phyloP scores from a whole-genome alignment of 2,329 filamentous ascomycete genomes.

The Xylariaceae sp. region DNA sequence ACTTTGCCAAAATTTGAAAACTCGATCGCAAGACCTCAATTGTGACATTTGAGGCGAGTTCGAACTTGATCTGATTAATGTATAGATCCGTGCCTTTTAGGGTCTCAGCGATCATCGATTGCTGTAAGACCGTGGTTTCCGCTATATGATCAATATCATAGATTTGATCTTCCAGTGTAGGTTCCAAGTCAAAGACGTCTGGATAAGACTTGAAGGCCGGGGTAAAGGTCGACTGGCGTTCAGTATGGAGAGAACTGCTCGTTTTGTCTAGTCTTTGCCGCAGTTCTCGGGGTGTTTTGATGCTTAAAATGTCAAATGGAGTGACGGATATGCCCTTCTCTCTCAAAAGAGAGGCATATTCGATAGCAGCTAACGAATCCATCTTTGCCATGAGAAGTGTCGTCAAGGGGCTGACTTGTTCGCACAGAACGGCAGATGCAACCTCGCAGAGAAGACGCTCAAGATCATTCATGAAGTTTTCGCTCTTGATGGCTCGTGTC shows the following conservation, averaged over 20 bases:
- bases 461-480: slow-evolving; percentile 29
- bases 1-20: slow-evolving; percentile 44
- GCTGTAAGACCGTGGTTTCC: slow-evolving; percentile 68
- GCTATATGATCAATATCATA: slow-evolving; percentile 40
- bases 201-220: neutral
- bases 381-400: slow-evolving; percentile 34
- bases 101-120: slow-evolving; percentile 76
- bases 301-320: slow-evolving; percentile 57
- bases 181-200: slow-evolving; percentile 12
- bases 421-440: slow-evolving; percentile 27
- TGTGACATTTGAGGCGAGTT: slow-evolving; percentile 39
- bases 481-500: neutral
- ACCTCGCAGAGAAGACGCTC: slow-evolving; percentile 35
- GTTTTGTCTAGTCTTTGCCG: slow-evolving; percentile 9
- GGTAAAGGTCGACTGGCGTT: neutral
- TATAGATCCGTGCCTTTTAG: slow-evolving; percentile 56
- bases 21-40: slow-evolving; percentile 41
- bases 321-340: slow-evolving; percentile 48
- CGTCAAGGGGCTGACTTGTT: slow-evolving; percentile 26
- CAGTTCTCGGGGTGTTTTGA: slow-evolving; percentile 38
- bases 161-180: slow-evolving; percentile 15
- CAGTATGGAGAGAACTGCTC: neutral
- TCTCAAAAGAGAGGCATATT: slow-evolving; percentile 59
- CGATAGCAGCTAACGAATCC: slow-evolving; percentile 40
- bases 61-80: slow-evolving; percentile 70